Evolutionary conservation across 2,329 filamentous ascomycete genomes (phyloP), one percentile per base, ranked within the genome.

Genomic region (Kalmusia sp.): DNA sequence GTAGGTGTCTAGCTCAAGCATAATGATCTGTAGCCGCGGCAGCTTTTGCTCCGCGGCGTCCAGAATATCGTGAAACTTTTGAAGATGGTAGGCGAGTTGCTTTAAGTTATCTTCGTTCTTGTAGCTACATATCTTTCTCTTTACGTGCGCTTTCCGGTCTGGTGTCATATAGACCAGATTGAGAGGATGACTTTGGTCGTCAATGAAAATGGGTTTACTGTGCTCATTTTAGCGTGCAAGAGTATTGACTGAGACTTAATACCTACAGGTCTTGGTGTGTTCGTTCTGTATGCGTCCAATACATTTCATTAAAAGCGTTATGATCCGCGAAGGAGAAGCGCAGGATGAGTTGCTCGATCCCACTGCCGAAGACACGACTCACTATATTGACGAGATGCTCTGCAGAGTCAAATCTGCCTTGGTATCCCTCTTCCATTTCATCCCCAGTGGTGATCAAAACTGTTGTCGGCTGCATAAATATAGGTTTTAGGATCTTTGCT

Each of bases 301-400:
- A 50, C 2, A 50, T 50, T 28, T 50, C 14, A 33, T 45, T 33
- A 11, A 54, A 21, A 11, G 22, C 24, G 38, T 46, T 33, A 9
- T 14, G 24, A 25, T 4, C 3, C 8, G 25, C 30, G 12, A 34
- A 34, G 47, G 35, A 43, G 3, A 37, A 38, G 30, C 40, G 34
- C 14, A 51, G 37, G 37, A 47, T 40, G 43, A 55, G 37, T 27
- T 37, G 47, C 24, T 55, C 35, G 33, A 55, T 37, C 17, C 37
- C 14, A 31, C 19, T 49, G 25, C 48, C 52, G 43, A 55, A 55
- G 35, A 55, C 30, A 15, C 43, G 52, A 25, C n/a, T 51, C 21
- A 55, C 25, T n/a, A 55, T 21, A 39, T 51, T 38, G 15, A 51
- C 43, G 43, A 55, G 37, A 55, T 51, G 47, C 34, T 55, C 52